These are phyloP conservation scores for Calophaca sinica DNA, from an alignment of 306 rosid species.

Conservation along the genomic window DNA sequence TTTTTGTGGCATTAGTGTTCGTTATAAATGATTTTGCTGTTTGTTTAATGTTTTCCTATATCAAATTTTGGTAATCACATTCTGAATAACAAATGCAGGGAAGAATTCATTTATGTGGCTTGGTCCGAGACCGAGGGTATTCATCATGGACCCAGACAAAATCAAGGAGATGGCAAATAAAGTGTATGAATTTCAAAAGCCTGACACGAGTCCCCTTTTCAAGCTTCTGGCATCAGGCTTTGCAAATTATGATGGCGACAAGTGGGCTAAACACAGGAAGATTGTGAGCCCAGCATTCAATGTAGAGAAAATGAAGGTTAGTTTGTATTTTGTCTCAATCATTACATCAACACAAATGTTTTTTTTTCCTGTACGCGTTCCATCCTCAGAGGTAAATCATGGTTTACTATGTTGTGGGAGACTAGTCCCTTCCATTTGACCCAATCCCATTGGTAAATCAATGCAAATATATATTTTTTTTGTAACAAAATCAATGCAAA, in stretches of 20 bases:
- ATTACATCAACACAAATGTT: no score
- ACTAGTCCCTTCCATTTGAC: no score
- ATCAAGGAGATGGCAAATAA: constrained; percentile 48
- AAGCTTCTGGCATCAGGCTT: constrained; percentile 52
- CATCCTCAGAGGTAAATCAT: no score
- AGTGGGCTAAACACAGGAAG: constrained; percentile 56
- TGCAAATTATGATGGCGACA: constrained; percentile 56
- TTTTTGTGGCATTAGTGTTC: no score
- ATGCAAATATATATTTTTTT: no score
- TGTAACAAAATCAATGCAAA: no score
- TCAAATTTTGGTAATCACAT: background rate
- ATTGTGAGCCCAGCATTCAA: constrained; percentile 54
- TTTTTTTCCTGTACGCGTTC: no score
- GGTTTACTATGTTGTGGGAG: no score
- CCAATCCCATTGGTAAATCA: no score
- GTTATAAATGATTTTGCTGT: no score
- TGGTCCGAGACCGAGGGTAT: constrained; percentile 51
- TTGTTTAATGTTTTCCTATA: background rate
- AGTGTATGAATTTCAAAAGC: constrained; percentile 53
- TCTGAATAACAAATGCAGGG: constrained; percentile 31
- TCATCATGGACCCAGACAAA: constrained; percentile 52
- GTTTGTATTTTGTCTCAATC: background rate
- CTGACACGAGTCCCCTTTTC: constrained; percentile 50
- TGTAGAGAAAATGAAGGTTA: constrained; percentile 51
- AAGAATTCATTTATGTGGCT: constrained; percentile 56